Percentiles rank a stretch among this genome's conserved stretches.
Conservation (phyloP, 441 rosid genomes). For the Populus hybrid region DNA sequence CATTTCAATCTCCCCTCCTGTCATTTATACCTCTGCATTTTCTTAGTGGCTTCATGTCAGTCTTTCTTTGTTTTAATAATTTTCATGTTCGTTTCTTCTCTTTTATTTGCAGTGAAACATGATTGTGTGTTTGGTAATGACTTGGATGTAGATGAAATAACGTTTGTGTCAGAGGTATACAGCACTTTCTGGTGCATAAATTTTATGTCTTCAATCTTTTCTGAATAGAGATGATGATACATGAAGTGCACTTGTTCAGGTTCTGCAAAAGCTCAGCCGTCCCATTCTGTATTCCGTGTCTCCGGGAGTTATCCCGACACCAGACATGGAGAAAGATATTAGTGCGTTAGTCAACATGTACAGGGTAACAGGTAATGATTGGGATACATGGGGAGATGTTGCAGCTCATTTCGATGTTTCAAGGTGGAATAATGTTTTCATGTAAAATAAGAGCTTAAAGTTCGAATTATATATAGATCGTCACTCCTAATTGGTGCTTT, state of each 20-base stretch:
- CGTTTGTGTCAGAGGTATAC: conserved; percentile 69
- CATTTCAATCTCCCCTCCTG: neutral
- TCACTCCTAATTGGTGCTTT: neutral
- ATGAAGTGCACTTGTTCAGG: conserved; percentile 38
- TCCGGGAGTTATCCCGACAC: conserved; percentile 85
- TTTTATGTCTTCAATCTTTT: conserved; percentile 10
- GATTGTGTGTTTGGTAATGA: conserved; percentile 88
- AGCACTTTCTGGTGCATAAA: neutral
- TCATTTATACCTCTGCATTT: neutral
- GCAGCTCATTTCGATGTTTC: conserved; percentile 72
- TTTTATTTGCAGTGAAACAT: conserved; percentile 59
- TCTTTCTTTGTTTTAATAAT: conserved; percentile 3
- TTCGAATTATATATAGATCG: conserved; percentile 6
- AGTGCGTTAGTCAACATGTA: conserved; percentile 77
- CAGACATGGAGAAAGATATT: conserved; percentile 70
- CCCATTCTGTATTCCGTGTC: conserved; percentile 82
- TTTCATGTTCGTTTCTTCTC: neutral
- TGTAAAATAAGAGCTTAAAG: conserved; percentile 5
- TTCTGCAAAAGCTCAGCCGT: conserved; percentile 56
- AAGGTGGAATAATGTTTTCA: conserved; percentile 41
- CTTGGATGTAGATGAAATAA: conserved; percentile 68
- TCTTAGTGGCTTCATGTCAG: neutral
- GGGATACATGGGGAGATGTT: conserved; percentile 90
- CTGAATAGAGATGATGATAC: conserved; percentile 6
- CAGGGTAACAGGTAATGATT: conserved; percentile 84